Evolutionary conservation across 225 moss, liverwort and hornwort species (phyloP), one percentile per base, ranked within the genome.

Genomic region (Antitrichia curtipendula): DNA sequence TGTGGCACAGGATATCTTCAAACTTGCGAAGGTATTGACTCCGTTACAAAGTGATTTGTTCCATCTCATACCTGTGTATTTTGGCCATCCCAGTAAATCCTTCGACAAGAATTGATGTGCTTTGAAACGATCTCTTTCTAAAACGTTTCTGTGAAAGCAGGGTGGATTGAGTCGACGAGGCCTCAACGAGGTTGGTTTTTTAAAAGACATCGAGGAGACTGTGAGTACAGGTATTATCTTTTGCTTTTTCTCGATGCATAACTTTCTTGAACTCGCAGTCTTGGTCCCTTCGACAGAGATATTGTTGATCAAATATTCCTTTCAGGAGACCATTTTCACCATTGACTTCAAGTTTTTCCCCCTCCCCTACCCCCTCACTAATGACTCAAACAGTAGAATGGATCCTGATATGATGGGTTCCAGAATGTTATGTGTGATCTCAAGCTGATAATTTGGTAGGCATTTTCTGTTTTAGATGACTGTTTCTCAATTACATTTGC

Each of bases 1-100:
- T 68, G 96, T 99, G 64, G 90, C 96, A 62, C 98, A 97, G 77
- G 98, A 99, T 87, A 90, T 99, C 81, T 96, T 94, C 84, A 83
- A 94, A 74, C 84, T 99, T 85, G 96, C 98, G 3, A 95, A 95
- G 95, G 97, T 97, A 93, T n/a, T 59, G 32, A 15, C 83, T 61
- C 58, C 36, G n/a, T 75, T 83, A 31, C 75, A 31, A 47, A 56
- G 57, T 59, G 52, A 68, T 58, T 66, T 66, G 11, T 60, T 64
- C 53, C 4, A 34, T 59, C 47, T 24, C 58, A 19, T 56, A 68
- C 59, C 41, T 66, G 31, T 85, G 45, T 68, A 52, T 52, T 65
- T 41, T 36, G 58, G n/a, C 58, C 74, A 50, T 45, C 62, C 34
- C 47, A 65, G 31, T 23, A 60, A 49, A 53, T 8, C 38, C 14